These are phyloP conservation scores for Lecanicillium sp. DNA, from an alignment of 2,329 filamentous ascomycete species.

Conservation along the genomic window DNA sequence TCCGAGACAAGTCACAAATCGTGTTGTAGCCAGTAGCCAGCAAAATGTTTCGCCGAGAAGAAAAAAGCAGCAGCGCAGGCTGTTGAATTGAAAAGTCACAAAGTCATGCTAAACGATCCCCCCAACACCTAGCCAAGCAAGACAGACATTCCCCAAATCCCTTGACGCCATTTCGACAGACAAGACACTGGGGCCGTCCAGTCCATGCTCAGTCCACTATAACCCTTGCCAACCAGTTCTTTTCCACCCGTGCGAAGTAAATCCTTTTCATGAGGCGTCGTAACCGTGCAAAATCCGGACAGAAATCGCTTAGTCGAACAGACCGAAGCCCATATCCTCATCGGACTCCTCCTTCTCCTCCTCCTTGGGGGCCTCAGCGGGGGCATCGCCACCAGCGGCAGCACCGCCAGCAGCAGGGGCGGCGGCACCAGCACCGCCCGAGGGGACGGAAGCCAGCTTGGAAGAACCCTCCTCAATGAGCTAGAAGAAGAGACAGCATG, in stretches of 20 bases:
- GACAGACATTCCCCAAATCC: too few relatives aligned
- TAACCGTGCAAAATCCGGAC: slow-evolving; percentile 18
- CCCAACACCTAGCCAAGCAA: too few relatives aligned
- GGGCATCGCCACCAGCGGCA: slow-evolving; percentile 56
- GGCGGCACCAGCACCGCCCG: slow-evolving; percentile 74
- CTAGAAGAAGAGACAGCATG: slow-evolving; percentile 36
- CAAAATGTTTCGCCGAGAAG: neutral
- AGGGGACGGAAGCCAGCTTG: slow-evolving; percentile 97
- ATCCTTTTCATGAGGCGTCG: slow-evolving; percentile 19
- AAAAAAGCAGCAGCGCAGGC: too few relatives aligned
- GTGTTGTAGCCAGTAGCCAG: too few relatives aligned
- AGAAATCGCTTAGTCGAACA: slow-evolving; percentile 57
- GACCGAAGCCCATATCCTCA: slow-evolving; percentile 72
- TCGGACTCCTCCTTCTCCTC: slow-evolving; percentile 59
- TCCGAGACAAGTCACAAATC: too few relatives aligned
- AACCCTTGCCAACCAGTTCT: too few relatives aligned
- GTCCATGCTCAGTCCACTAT: too few relatives aligned
- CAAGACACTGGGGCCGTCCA: too few relatives aligned
- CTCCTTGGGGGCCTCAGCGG: slow-evolving; percentile 61
- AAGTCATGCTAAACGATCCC: too few relatives aligned
- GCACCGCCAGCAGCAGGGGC: slow-evolving; percentile 59
- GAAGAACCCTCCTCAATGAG: slow-evolving; percentile 80
- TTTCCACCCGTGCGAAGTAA: too few relatives aligned
- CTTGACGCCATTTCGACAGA: too few relatives aligned
- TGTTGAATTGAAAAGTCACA: too few relatives aligned